Conservation (phyloP, 441 rosid species). For the Gossypium trilobum region DNA sequence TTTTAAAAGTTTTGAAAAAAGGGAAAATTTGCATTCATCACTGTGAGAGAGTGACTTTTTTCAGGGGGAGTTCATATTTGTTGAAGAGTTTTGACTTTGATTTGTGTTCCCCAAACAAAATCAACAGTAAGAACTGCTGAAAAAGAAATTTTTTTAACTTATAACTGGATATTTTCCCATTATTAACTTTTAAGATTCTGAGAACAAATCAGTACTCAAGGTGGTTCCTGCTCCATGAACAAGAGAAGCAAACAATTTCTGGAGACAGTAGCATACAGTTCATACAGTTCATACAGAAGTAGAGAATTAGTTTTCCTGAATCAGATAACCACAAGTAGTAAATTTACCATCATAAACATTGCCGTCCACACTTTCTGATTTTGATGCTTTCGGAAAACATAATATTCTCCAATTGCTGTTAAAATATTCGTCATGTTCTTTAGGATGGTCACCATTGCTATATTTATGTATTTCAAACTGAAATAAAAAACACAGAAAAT, state of each 20-base stretch:
- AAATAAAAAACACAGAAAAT: conserved; percentile 11
- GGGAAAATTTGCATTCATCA: not conserved
- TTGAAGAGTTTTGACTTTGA: not conserved
- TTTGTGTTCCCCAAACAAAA: not conserved
- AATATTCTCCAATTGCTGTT: conserved; percentile 77
- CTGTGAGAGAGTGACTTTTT: not conserved
- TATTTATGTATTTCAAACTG: conserved; percentile 83
- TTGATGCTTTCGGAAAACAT: conserved; percentile 72
- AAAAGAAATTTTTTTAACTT: no score
- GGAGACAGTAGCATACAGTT: not conserved
- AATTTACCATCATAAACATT: conserved; percentile 76
- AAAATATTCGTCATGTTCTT: conserved; percentile 86
- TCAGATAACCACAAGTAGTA: not conserved
- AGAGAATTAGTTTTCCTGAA: not conserved
- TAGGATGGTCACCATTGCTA: conserved; percentile 92
- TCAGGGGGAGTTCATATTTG: not conserved
- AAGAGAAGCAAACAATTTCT: not conserved
- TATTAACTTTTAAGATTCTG: no score
- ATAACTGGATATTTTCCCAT: no score
- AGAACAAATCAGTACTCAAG: no score
- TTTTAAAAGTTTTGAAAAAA: not conserved
- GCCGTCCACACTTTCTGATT: conserved; percentile 87
- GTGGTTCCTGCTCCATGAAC: no score
- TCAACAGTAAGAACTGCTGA: no score
- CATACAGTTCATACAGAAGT: not conserved